Conservation (phyloP, 805 yeast species). For the Maudiozyma barnettii region DNA sequence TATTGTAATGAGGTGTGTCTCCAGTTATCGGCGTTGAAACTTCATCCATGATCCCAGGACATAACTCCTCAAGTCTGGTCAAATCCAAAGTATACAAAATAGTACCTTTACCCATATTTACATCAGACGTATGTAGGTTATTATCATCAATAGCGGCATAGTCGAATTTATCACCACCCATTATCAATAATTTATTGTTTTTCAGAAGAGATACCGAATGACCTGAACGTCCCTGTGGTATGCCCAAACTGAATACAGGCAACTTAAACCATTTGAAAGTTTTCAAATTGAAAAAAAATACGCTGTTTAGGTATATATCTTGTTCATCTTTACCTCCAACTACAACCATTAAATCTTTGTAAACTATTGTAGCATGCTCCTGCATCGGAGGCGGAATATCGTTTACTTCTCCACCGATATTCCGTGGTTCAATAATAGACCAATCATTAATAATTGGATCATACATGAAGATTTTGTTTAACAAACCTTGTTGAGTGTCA, state of each 20-base stretch:
- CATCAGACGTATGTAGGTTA: slow-evolving; percentile 44
- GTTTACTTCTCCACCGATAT: slow-evolving; percentile 13
- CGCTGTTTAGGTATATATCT: slow-evolving; percentile 57
- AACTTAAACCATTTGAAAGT: slow-evolving; percentile 66
- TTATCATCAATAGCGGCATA: slow-evolving; percentile 41
- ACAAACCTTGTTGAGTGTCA: slow-evolving; percentile 60
- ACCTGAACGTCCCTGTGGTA: slow-evolving; percentile 82
- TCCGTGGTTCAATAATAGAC: slow-evolving; percentile 56
- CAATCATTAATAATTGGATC: slow-evolving; percentile 63
- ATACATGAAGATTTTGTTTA: slow-evolving; percentile 70
- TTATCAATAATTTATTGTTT: slow-evolving; percentile 60
- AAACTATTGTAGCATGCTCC: slow-evolving; percentile 81
- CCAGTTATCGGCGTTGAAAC: not conserved
- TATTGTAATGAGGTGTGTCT: not conserved
- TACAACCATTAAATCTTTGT: slow-evolving; percentile 68
- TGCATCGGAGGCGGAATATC: slow-evolving; percentile 69
- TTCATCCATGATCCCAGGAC: slow-evolving; percentile 28
- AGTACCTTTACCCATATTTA: slow-evolving; percentile 47
- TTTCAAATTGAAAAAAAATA: slow-evolving; percentile 68
- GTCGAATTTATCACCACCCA: slow-evolving; percentile 88
- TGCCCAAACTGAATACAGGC: slow-evolving; percentile 32
- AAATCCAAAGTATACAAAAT: slow-evolving; percentile 58
- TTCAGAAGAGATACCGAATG: slow-evolving; percentile 71
- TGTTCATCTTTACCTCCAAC: slow-evolving; percentile 81
- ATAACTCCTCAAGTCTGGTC: slow-evolving; percentile 25